Evolutionary conservation across 768 basidiomycete genomes (phyloP).

Genomic region (Termitomyces sp.): DNA sequence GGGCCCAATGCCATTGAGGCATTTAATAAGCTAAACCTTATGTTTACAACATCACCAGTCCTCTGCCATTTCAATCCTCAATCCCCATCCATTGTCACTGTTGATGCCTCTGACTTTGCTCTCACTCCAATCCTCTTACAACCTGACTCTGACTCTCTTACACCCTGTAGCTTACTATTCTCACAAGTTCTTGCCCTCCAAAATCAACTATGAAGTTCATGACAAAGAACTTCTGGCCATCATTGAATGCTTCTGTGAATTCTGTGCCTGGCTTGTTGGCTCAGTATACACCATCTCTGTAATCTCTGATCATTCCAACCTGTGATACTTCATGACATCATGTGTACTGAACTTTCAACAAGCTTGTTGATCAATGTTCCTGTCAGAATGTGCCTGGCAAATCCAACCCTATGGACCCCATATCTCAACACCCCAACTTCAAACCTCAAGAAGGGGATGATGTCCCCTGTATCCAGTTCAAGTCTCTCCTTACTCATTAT

Average conservation of each 20-base stretch:
- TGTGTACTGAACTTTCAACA: conserved; percentile 38
- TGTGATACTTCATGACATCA: conserved; percentile 37
- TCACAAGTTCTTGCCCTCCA: conserved; percentile 28
- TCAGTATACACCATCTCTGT: conserved; percentile 18
- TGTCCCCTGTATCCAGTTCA: conserved; percentile 16
- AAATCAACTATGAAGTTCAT: conserved; percentile 44
- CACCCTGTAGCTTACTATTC: too few species aligned
- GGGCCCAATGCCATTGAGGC: too few species aligned
- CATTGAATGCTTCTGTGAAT: conserved; percentile 29
- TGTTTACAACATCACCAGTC: too few species aligned
- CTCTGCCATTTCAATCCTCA: too few species aligned
- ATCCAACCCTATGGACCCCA: conserved; percentile 25
- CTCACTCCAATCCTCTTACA: too few species aligned
- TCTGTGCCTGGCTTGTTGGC: conserved; percentile 27
- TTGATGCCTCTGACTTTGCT: too few species aligned
- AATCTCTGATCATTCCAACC: conserved; percentile 32
- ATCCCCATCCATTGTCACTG: too few species aligned
- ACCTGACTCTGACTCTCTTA: too few species aligned
- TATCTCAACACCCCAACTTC: conserved; percentile 25
- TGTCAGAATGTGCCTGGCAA: conserved; percentile 32
- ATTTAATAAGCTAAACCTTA: too few species aligned
- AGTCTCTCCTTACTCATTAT: conserved; percentile 25
- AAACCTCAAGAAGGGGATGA: conserved; percentile 24
- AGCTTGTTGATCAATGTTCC: conserved; percentile 39
- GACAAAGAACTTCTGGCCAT: conserved; percentile 50